phyloP scores from a whole-genome alignment of 208 protist genomes.

The Sergeia podlipaevii region DNA sequence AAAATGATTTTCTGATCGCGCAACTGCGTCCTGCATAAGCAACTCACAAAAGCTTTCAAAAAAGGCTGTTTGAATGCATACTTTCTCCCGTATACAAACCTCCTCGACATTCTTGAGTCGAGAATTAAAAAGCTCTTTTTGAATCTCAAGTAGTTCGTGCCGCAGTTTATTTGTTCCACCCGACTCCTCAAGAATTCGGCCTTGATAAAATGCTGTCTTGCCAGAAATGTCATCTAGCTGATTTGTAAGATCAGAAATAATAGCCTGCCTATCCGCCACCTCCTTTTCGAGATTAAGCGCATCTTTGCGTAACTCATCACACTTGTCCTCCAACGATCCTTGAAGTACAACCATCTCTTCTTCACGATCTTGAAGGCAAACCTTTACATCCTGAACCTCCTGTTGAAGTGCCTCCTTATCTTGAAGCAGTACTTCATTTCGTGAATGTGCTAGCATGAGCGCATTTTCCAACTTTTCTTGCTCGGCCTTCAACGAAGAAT shows the following conservation, averaged over 20 bases:
- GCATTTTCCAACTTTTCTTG: slow-evolving; percentile 20
- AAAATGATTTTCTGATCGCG: no score
- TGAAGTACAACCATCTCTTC: slow-evolving; percentile 55
- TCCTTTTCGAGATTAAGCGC: slow-evolving; percentile 43
- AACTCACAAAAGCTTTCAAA: neutral
- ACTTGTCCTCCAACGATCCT: slow-evolving; percentile 37
- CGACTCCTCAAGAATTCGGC: slow-evolving; percentile 48
- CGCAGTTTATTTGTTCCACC: slow-evolving; percentile 26
- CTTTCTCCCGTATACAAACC: neutral
- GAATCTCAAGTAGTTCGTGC: slow-evolving; percentile 10
- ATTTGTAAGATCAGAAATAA: slow-evolving; percentile 65
- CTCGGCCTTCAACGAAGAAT: slow-evolving; percentile 40
- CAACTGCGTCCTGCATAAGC: no score
- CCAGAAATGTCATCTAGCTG: slow-evolving; percentile 53
- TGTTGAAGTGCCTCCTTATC: slow-evolving; percentile 19
- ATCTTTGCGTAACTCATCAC: slow-evolving; percentile 27
- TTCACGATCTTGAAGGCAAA: slow-evolving; percentile 13
- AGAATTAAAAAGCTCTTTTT: neutral
- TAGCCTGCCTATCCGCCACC: slow-evolving; percentile 31
- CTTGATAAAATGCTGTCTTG: slow-evolving; percentile 47
- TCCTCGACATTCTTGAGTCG: neutral
- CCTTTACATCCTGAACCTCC: slow-evolving; percentile 3
- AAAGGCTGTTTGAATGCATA: neutral
- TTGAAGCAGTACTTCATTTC: slow-evolving; percentile 7
- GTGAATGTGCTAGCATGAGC: neutral